Evolutionary conservation across 176 grass and related monocot species (phyloP), one percentile per base, ranked within the genome.

Genomic region (Metroxylon sagu): DNA sequence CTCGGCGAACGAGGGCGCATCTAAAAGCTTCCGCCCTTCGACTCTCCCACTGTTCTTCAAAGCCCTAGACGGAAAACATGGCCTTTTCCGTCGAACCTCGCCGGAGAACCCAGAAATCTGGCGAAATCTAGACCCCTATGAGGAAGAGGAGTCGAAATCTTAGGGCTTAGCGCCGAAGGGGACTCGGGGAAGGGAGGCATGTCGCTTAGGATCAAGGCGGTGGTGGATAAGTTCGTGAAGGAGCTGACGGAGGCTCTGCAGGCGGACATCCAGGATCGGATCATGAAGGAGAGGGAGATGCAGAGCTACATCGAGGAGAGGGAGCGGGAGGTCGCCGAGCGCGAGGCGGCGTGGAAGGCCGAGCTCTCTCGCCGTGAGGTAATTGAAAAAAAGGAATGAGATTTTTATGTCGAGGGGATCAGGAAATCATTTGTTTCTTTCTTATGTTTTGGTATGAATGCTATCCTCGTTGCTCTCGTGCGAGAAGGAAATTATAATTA

Each of bases 281-380:
- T 98, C 51, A 89, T 92, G 93, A 98, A 88, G 87, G 87, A 98
- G 84, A 73, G 84, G 25, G 87, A 98, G 79, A 85, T 98, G 87
- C 93, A 98, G 76, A 89, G 93, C 79, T 98, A 98, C 76, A 98
- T 98, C 76, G 66, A 98, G 81, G 87, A 98, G 81, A 82, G 87
- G 30, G 93, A 98, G 75, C 83, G 93, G 57, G 93, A 98, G 82
- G 93, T 98, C 75, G 84, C 93, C 66, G 93, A 98, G 79, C 53
- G 93, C 59, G 93, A 98, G 76, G 87, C 93, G 26, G 87, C 93
- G 18, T 98, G 93, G 87, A 98, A 98, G 51, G 93, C 93, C 21
- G 93, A 98, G 52, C 93, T 98, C 55, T 98, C 93, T 27, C 93
- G 93, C 18, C 87, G 93, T 30, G 93, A 98, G 87, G 93, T 98